Conservation (phyloP, 805 yeast species). For the Ogataea allantospora region DNA sequence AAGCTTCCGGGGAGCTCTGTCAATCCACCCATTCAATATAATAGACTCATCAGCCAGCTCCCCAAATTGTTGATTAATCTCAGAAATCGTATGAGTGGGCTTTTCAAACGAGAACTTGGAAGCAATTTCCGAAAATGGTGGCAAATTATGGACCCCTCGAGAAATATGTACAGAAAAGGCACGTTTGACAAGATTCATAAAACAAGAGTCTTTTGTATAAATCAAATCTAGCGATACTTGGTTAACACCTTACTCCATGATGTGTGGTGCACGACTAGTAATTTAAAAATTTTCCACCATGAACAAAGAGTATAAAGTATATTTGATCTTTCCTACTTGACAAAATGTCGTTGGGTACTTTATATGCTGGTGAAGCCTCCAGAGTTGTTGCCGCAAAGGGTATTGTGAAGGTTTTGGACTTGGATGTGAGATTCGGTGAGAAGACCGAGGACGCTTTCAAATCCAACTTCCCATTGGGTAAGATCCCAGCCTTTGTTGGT, state of each 20-base stretch:
- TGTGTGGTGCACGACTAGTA: conserved; percentile 6
- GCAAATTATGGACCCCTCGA: conserved; percentile 9
- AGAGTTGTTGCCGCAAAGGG: conserved; percentile 34
- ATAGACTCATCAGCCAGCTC: conserved; percentile 31
- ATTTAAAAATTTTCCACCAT: conserved; percentile 11
- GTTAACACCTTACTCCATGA: conserved; percentile 8
- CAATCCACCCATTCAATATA: conserved; percentile 79
- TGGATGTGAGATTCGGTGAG: conserved; percentile 47
- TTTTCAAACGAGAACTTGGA: conserved; percentile 31
- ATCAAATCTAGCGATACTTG: too few species aligned
- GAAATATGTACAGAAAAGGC: conserved; percentile 5
- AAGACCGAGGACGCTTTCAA: conserved; percentile 35
- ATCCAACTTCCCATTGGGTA: conserved; percentile 60
- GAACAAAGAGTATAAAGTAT: conserved; percentile 2
- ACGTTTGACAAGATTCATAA: conserved; percentile 2
- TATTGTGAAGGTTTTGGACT: conserved; percentile 54
- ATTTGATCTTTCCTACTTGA: conserved; percentile 8
- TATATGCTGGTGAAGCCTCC: conserved; percentile 33
- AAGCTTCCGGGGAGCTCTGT: conserved; percentile 67
- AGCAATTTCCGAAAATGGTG: conserved; percentile 20
- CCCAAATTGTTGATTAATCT: conserved; percentile 14
- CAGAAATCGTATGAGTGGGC: conserved; percentile 28
- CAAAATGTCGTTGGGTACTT: conserved; percentile 36
- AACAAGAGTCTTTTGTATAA: background rate
- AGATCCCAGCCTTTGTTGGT: conserved; percentile 68